Evolutionary conservation across 495 filamentous ascomycete genomes (phyloP), one percentile per base, ranked within the genome.

Genomic region (Penicillium dipodomyicola): DNA sequence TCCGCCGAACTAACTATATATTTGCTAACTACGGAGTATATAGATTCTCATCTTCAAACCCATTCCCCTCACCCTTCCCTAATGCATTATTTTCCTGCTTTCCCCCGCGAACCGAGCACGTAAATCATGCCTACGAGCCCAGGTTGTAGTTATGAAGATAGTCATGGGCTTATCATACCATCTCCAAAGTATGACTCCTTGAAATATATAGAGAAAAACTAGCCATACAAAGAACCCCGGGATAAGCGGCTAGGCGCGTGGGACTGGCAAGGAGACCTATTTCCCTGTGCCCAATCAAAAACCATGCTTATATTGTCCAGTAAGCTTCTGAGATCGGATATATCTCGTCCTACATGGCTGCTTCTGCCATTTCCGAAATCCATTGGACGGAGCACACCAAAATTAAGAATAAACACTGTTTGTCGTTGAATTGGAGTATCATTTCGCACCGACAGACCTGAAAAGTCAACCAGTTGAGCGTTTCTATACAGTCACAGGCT

Each of bases 401-500:
- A 6, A 44, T 50, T n/a, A 9, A 23, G n/a, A 17, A 35, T 33
- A 47, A 33, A 43, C 19, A 56, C 22, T 9, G 25, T 43, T 44
- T 54, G 46, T 56, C 54, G 55, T 62, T 41, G 59, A 67, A 65
- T 60, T 50, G 64, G 64, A 69, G 66, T 69, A 67, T 69, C 66
- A 69, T 69, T 68, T 60, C 59, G 62, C 63, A 59, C 54, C 49
- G 52, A 60, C 43, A 56, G 57, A 54, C 60, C 45, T 32, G 59
- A 22, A 50, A 50, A 52, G 61, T 50, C 59, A 57, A 47, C 33
- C 61, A 64, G 63, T 58, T 56, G 64, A 68, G 62, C 61, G 63
- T 73, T 74, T 76, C 72, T 76, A 75, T 75, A 75, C 73, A 74
- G 64, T 65, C 62, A 67, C 58, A 67, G 65, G 63, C 66, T 50